Conservation (phyloP, 2,329 filamentous ascomycete genomes). For the Aspergillus arachidicola region DNA sequence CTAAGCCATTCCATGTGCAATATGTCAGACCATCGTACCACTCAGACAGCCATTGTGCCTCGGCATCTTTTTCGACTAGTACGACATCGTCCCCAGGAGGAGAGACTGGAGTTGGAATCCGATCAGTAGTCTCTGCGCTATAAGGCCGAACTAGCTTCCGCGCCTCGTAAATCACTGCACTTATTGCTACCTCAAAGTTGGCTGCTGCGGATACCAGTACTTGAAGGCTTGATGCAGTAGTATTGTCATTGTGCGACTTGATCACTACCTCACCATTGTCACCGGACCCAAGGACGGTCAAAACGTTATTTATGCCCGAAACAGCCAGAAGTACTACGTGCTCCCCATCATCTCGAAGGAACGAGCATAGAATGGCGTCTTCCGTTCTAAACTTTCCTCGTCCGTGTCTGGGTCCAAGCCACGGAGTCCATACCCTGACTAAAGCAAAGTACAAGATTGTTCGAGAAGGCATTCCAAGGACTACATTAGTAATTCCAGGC, state of each 20-base stretch:
- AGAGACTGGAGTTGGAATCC: conserved; percentile 28
- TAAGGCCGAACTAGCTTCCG: conserved; percentile 60
- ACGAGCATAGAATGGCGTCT: conserved; percentile 76
- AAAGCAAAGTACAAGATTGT: conserved; percentile 78
- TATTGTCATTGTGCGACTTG: conserved; percentile 71
- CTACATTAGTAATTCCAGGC: conserved; percentile 60
- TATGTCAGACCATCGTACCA: conserved; percentile 95
- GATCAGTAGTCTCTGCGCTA: conserved; percentile 16
- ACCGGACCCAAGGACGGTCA: conserved; percentile 69
- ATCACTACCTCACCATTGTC: conserved; percentile 67
- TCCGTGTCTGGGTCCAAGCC: conserved; percentile 88
- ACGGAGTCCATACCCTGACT: conserved; percentile 77
- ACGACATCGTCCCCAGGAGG: conserved; percentile 45
- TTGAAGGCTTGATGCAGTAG: conserved; percentile 56
- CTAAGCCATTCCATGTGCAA: conserved; percentile 95
- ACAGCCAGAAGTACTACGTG: conserved; percentile 78
- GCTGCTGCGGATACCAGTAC: conserved; percentile 73
- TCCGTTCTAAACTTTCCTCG: conserved; percentile 68
- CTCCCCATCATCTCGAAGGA: conserved; percentile 70
- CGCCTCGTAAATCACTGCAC: conserved; percentile 86
- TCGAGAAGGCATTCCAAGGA: conserved; percentile 66
- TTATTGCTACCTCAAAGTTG: conserved; percentile 73
- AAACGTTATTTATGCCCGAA: conserved; percentile 71
- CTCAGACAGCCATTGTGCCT: conserved; percentile 70
- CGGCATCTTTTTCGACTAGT: conserved; percentile 43